Percentiles rank a stretch among this genome's conserved stretches.
Evolutionary conservation across 2,329 filamentous ascomycete species (phyloP).

Genomic region (Fusarium compactum): DNA sequence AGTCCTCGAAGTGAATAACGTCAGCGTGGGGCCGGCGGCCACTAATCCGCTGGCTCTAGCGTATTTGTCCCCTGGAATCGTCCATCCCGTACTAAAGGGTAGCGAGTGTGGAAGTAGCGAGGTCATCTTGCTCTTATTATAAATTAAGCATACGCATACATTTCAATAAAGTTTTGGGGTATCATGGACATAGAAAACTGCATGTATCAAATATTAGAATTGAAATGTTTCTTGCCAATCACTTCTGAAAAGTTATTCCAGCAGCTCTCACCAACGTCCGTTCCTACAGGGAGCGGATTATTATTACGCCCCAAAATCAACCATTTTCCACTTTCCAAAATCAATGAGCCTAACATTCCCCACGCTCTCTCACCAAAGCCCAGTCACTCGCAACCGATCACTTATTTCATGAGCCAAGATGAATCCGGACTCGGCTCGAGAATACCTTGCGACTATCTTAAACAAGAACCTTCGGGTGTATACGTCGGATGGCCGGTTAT

Average conservation of each 20-base stretch:
- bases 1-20: conserved; percentile 33
- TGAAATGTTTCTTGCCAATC: not conserved
- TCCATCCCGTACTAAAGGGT: not conserved
- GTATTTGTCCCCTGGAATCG: not conserved
- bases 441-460: conserved; percentile 74
- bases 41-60: conserved; percentile 30
- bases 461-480: conserved; percentile 84
- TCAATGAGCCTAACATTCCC: conserved; percentile 19
- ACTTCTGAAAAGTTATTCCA: too few relatives aligned
- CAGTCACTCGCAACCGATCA: conserved; percentile 2
- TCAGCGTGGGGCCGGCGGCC: conserved; percentile 40
- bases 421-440: conserved; percentile 65
- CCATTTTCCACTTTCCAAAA: conserved; percentile 14
- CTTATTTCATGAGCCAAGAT: conserved; percentile 48
- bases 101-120: not conserved
- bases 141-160: not conserved
- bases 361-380: not conserved
- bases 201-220: not conserved
- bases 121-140: not conserved
- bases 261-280: not conserved
- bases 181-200: not conserved
- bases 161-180: not conserved
- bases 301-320: not conserved
- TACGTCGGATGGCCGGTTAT: conserved; percentile 86
- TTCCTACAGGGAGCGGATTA: conserved; percentile 1